These are phyloP conservation scores for Rosa persica DNA, from an alignment of 306 rosid genomes.

Conservation along the genomic window DNA sequence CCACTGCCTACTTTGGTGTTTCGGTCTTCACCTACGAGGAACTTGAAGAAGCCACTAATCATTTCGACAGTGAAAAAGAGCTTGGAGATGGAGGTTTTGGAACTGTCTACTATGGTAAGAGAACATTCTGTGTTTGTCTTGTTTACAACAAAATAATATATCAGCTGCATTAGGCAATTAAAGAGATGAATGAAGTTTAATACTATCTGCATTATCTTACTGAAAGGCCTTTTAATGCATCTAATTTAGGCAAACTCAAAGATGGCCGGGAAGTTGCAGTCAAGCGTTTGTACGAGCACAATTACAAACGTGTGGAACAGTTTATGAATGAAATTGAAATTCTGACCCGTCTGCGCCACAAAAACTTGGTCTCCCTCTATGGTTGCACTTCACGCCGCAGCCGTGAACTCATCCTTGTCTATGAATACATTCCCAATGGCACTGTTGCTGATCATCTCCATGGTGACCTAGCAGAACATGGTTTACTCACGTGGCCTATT, in stretches of 20 bases:
- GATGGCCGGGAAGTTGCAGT: conserved; percentile 89
- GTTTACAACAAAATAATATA: background rate
- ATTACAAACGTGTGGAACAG: conserved; percentile 49
- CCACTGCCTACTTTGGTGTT: conserved; percentile 38
- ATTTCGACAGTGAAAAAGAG: conserved; percentile 37
- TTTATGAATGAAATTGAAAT: conserved; percentile 65
- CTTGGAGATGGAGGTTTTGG: conserved; percentile 80
- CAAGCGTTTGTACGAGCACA: conserved; percentile 63
- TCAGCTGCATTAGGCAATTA: background rate
- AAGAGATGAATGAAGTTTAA: background rate
- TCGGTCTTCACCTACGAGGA: conserved; percentile 55
- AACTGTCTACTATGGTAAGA: conserved; percentile 58
- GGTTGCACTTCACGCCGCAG: conserved; percentile 72
- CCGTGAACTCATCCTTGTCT: conserved; percentile 65
- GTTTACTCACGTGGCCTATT: conserved; percentile 52
- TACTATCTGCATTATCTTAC: background rate
- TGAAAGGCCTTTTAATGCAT: background rate
- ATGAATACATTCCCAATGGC: conserved; percentile 72
- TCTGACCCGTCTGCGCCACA: conserved; percentile 60
- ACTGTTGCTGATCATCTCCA: conserved; percentile 79
- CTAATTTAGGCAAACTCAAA: conserved; percentile 52
- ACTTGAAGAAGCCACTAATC: conserved; percentile 59
- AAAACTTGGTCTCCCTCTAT: conserved; percentile 65
- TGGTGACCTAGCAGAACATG: conserved; percentile 41
- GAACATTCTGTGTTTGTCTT: background rate